A percentile compares a stretch with the other conserved stretches of the same genome.
phyloP scores from a whole-genome alignment of 2,329 filamentous ascomycete species.

The Ramularia endophylla region DNA sequence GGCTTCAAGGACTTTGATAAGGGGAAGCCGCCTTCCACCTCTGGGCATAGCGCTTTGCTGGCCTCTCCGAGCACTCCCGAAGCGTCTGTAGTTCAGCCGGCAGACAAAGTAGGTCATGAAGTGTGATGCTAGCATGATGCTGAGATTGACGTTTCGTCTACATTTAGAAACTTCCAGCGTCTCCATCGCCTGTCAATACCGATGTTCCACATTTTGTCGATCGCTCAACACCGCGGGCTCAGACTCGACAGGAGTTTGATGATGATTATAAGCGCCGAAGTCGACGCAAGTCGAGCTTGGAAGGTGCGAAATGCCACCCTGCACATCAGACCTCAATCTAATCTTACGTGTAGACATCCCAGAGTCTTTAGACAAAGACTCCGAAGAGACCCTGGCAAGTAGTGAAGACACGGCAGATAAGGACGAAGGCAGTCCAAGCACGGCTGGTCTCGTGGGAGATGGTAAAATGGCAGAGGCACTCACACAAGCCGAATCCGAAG shows the following conservation, averaged over 20 bases:
- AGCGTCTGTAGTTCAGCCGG: slow-evolving; percentile 22
- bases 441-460: slow-evolving; percentile 30
- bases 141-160: slow-evolving; percentile 16
- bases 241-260: slow-evolving; percentile 71
- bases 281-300: slow-evolving; percentile 66
- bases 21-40: slow-evolving; percentile 15
- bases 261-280: slow-evolving; percentile 50
- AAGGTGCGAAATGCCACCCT: slow-evolving; percentile 50
- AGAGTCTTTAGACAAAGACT: slow-evolving; percentile 37
- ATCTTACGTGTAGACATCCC: slow-evolving; percentile 37
- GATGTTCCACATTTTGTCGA: slow-evolving; percentile 58
- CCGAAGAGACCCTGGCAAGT: slow-evolving; percentile 23
- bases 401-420: slow-evolving; percentile 2
- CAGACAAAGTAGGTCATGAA: slow-evolving; percentile 25
- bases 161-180: slow-evolving; percentile 26
- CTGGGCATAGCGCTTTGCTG: slow-evolving; percentile 23
- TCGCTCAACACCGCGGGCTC: slow-evolving; percentile 73
- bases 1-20: slow-evolving; percentile 70
- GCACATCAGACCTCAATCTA: slow-evolving; percentile 8
- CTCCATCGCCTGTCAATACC: slow-evolving; percentile 63
- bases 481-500: slow-evolving; percentile 54
- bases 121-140: not conserved
- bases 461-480: slow-evolving; percentile 43
- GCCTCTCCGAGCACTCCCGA: slow-evolving; percentile 33
- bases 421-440: slow-evolving; percentile 26